Evolutionary conservation across 176 grass and related monocot genomes (phyloP), one percentile per base, ranked within the genome.

Genomic region (Zoysia japonica): DNA sequence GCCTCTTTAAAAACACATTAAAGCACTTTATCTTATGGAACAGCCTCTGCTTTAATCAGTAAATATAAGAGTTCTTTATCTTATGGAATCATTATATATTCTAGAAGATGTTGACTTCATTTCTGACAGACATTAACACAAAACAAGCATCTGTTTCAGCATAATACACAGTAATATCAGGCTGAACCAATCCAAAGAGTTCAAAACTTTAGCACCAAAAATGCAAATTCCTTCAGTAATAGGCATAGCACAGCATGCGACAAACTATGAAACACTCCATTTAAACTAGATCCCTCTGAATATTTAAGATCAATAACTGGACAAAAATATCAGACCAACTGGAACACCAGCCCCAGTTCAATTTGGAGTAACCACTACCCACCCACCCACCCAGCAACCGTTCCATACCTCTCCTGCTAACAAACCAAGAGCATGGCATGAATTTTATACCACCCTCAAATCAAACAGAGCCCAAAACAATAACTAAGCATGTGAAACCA

Each of bases 361-460:
- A 54, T 54, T 65, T 37, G 36, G n/a, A 74, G 53, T 65, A 37
- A 43, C n/a, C 50, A 14, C 10, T 40, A 13, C 64, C 44, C 64
- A 41, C 14, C n/a, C 39, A 68, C 39, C n/a, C 39, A 68, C 39
- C 38, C 47, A 56, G 17, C 50, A 57, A 56, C 49, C 39, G 56
- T 54, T 78, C 68, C 17, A 56, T 19, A 19, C 83, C 80, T 89
- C 81, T 57, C 12, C 5, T 40, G 12, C 37, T 40, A 13, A 65
- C 40, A 83, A 55, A 91, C 49, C 7, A 65, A 57, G 62, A 2
- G 38, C 49, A 42, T 5, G 17, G 20, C 19, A 47, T 45, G 16
- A 51, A 83, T 67, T 47, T 74, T 12, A 39, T 19, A 55, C 65
- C 71, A 39, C 43, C 60, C 9, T 38, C 38, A 78, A 78, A 71